A percentile compares a stretch with the other conserved stretches of the same genome.
Conservation (phyloP, 805 yeast species). For the Sungouiella blattae region DNA sequence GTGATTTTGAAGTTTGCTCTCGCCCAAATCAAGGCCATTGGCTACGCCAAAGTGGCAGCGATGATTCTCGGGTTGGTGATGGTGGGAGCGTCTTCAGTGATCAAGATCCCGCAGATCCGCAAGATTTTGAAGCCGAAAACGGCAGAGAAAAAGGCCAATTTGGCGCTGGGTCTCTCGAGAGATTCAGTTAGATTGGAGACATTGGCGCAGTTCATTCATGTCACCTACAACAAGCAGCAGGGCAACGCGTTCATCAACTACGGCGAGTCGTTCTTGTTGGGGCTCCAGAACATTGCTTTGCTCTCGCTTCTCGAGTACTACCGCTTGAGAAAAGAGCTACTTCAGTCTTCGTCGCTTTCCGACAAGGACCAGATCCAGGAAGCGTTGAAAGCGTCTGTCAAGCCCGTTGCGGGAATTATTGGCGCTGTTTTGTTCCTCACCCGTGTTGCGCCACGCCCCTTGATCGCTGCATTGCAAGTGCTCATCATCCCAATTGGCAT, state of each 20-base stretch:
- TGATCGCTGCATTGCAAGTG: slow-evolving; percentile 31
- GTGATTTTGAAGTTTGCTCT: slow-evolving; percentile 36
- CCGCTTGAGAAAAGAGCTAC: slow-evolving; percentile 20
- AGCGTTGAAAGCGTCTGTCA: slow-evolving; percentile 15
- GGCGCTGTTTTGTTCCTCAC: slow-evolving; percentile 27
- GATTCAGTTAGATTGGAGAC: slow-evolving; percentile 36
- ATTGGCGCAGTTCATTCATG: slow-evolving; percentile 35
- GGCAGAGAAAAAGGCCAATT: slow-evolving; percentile 22
- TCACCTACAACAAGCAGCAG: slow-evolving; percentile 34
- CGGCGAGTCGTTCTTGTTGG: slow-evolving; percentile 39
- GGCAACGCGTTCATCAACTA: slow-evolving; percentile 34
- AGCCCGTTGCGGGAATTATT: slow-evolving; percentile 25
- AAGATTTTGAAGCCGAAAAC: slow-evolving; percentile 29
- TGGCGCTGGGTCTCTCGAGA: slow-evolving; percentile 36
- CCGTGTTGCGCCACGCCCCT: slow-evolving; percentile 27
- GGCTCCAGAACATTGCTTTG: slow-evolving; percentile 36
- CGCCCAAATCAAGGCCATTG: slow-evolving; percentile 31
- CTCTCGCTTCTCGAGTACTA: slow-evolving; percentile 35
- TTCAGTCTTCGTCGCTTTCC: slow-evolving; percentile 9
- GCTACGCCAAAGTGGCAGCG: slow-evolving; percentile 32
- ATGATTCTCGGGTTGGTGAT: slow-evolving; percentile 29
- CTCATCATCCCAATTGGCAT: slow-evolving; percentile 37
- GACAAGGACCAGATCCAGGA: slow-evolving; percentile 17
- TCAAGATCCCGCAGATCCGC: slow-evolving; percentile 39
- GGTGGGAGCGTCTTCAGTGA: slow-evolving; percentile 36